Evolutionary conservation across 2,329 filamentous ascomycete genomes (phyloP).

Genomic region (Talaromyces sp.): DNA sequence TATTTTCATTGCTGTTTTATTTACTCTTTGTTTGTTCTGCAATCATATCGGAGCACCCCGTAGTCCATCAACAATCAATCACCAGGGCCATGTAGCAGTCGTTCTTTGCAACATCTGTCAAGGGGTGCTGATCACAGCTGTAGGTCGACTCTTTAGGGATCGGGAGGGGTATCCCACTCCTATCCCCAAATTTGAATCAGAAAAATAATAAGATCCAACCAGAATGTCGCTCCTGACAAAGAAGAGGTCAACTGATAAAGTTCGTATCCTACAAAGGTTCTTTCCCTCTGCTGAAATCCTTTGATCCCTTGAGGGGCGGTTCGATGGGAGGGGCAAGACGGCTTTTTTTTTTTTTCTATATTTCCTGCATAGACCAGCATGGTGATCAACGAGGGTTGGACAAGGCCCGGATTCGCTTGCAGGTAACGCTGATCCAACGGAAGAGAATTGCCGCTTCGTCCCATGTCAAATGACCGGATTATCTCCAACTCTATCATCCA

Average conservation of each 20-base stretch:
- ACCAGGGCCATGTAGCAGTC: too few relatives aligned
- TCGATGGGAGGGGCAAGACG: background rate
- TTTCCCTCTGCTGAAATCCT: background rate
- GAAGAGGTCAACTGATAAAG: background rate
- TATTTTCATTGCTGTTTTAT: background rate
- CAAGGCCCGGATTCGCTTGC: slow-evolving; percentile 11
- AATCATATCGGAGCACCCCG: too few relatives aligned
- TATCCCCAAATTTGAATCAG: background rate
- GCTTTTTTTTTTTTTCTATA: background rate
- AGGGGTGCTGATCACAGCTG: background rate
- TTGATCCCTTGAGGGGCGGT: background rate
- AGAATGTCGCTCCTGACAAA: background rate
- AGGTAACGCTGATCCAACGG: slow-evolving; percentile 14
- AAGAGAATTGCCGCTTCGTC: background rate
- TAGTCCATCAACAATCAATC: too few relatives aligned
- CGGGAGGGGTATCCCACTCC: background rate
- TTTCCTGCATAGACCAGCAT: background rate
- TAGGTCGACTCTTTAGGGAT: background rate
- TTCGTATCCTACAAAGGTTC: background rate
- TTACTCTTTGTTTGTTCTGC: background rate
- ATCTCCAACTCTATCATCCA: slow-evolving; percentile 8
- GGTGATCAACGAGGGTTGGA: slow-evolving; percentile 8
- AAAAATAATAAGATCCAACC: background rate
- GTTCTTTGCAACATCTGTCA: background rate
- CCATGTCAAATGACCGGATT: slow-evolving; percentile 14